Percentiles rank a stretch among this genome's conserved stretches.
Conservation (phyloP, 257 asterid species). For the Solanum medicagineum region DNA sequence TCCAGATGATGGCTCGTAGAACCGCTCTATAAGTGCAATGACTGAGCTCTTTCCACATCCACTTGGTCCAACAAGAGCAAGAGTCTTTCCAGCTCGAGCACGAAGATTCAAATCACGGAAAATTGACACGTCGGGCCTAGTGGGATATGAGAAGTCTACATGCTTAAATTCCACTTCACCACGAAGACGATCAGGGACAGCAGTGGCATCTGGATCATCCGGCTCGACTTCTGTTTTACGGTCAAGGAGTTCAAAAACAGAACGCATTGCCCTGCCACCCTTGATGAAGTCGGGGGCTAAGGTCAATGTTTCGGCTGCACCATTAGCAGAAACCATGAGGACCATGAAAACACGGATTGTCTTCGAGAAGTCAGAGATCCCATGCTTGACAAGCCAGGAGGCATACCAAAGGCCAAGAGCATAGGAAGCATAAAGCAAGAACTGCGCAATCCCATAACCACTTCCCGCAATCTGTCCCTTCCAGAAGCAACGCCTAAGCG, state of each 20-base stretch:
- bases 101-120: slow-evolving; percentile 56
- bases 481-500: slow-evolving; percentile 80
- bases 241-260: slow-evolving; percentile 77
- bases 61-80: slow-evolving; percentile 87
- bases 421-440: slow-evolving; percentile 70
- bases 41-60: slow-evolving; percentile 80
- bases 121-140: slow-evolving; percentile 48
- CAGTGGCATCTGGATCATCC: slow-evolving; percentile 37
- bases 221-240: slow-evolving; percentile 76
- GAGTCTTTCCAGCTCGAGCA: slow-evolving; percentile 68
- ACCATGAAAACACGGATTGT: slow-evolving; percentile 92
- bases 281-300: slow-evolving; percentile 84
- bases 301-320: slow-evolving; percentile 86
- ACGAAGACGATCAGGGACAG: slow-evolving; percentile 40
- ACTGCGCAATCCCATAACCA: slow-evolving; percentile 80
- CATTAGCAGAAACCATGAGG: slow-evolving; percentile 88
- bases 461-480: slow-evolving; percentile 88
- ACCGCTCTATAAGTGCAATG: slow-evolving; percentile 48
- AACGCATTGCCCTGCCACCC: slow-evolving; percentile 86
- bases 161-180: slow-evolving; percentile 81
- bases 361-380: slow-evolving; percentile 80
- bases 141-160: slow-evolving; percentile 73
- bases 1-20: slow-evolving; percentile 76
- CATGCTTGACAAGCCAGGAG: slow-evolving; percentile 84
- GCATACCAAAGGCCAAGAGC: slow-evolving; percentile 95